These are phyloP conservation scores for Claviceps sp. DNA, from an alignment of 2,329 filamentous ascomycete genomes.

Conservation along the genomic window DNA sequence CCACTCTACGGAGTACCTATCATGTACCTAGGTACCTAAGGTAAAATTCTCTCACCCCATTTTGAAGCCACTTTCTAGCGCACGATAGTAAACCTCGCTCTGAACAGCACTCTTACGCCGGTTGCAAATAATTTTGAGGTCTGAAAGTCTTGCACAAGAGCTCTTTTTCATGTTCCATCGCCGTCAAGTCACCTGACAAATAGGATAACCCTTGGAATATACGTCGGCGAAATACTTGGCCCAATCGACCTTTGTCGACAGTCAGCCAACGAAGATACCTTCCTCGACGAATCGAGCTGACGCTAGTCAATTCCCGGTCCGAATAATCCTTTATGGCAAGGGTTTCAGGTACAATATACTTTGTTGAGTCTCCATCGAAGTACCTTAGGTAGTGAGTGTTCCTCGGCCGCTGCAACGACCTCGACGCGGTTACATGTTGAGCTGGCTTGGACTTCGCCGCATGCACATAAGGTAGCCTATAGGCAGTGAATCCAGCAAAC, in stretches of 20 bases:
- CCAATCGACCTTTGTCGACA: neutral
- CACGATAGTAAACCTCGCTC: neutral
- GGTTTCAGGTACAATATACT: neutral
- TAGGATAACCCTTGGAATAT: neutral
- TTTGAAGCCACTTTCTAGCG: neutral
- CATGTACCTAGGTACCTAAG: no score
- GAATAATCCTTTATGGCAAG: no score
- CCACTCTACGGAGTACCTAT: no score
- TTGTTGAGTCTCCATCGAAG: neutral
- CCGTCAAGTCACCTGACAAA: neutral
- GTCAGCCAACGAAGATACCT: neutral
- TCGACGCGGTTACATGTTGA: neutral
- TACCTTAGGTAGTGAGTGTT: neutral
- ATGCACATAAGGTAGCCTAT: neutral
- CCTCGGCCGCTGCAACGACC: neutral
- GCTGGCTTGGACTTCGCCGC: neutral
- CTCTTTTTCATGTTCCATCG: neutral
- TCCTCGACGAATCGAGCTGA: neutral
- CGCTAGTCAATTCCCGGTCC: neutral
- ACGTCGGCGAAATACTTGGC: neutral
- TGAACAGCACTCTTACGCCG: neutral
- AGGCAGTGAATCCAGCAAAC: neutral
- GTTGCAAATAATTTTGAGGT: neutral
- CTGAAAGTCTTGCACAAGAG: neutral
- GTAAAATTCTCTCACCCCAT: neutral